phyloP scores from a whole-genome alignment of 495 filamentous ascomycete genomes.

The Aspergillus heteromorphus region DNA sequence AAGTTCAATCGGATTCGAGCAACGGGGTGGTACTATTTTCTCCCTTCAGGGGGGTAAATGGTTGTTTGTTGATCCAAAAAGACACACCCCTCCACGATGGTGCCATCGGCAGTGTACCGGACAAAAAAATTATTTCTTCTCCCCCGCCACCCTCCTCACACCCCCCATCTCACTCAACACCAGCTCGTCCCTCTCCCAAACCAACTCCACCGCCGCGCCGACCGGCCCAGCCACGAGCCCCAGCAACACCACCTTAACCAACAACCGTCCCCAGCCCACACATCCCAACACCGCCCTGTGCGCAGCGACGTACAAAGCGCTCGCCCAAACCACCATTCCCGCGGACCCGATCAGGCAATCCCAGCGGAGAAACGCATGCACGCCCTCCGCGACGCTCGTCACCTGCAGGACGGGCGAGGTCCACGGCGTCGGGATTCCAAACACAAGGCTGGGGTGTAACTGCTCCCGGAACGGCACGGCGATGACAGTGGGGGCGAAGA shows the following conservation, averaged over 20 bases:
- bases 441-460: constrained; percentile 36
- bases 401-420: constrained; percentile 27
- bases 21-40: too few relatives aligned
- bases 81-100: too few relatives aligned
- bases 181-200: constrained; percentile 55
- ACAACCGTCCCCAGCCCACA: constrained; percentile 22
- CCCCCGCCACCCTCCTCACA: constrained; percentile 13
- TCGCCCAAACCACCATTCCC: constrained; percentile 51
- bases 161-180: constrained; percentile 30
- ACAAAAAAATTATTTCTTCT: too few relatives aligned
- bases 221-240: constrained; percentile 43
- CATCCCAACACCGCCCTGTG: constrained; percentile 32
- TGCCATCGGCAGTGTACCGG: too few relatives aligned
- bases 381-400: constrained; percentile 41
- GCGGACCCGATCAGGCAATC: constrained; percentile 51
- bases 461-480: constrained; percentile 19
- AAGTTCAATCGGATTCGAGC: too few relatives aligned
- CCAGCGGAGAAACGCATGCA: constrained; percentile 52
- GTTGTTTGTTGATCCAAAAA: too few relatives aligned
- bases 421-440: constrained; percentile 41
- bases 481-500: constrained; percentile 34
- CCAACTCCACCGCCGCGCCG: constrained; percentile 44
- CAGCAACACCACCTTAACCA: constrained; percentile 37
- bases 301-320: constrained; percentile 35
- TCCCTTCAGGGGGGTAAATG: too few relatives aligned